Evolutionary conservation across 2,329 filamentous ascomycete genomes (phyloP).

Genomic region (Raffaelea deltoideospora): DNA sequence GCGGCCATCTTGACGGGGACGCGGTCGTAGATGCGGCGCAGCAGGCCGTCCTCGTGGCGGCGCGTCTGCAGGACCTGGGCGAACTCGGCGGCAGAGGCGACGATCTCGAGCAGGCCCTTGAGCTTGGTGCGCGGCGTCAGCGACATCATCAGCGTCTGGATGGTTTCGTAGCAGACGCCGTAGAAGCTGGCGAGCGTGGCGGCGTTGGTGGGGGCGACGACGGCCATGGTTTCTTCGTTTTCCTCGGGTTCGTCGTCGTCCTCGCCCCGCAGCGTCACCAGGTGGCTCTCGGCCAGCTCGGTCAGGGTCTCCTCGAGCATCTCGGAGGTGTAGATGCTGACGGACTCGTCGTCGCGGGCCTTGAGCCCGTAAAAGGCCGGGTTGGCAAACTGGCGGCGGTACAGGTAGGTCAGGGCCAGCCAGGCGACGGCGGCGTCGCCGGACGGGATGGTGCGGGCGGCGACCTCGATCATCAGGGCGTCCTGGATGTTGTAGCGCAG

Average conservation of each 20-base stretch:
- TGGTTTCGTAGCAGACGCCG: constrained; percentile 97
- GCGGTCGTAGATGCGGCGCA: constrained; percentile 86
- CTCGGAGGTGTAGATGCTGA: constrained; percentile 91
- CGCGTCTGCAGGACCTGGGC: constrained; percentile 79
- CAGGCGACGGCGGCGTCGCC: constrained; percentile 96
- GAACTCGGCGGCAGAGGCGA: constrained; percentile 93
- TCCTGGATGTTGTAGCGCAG: constrained; percentile 85
- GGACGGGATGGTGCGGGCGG: constrained; percentile 86
- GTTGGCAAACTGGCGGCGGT: constrained; percentile 84
- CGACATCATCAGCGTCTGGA: constrained; percentile 95
- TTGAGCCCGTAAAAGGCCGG: constrained; percentile 90
- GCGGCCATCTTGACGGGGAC: constrained; percentile 83
- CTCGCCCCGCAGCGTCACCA: constrained; percentile 85
- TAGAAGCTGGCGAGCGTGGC: constrained; percentile 99
- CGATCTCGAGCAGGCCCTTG: constrained; percentile 92
- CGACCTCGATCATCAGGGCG: constrained; percentile 93
- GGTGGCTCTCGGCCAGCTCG: constrained; percentile 74
- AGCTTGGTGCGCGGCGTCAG: constrained; percentile 80
- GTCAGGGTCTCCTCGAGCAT: constrained; percentile 85
- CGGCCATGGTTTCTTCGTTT: constrained; percentile 52
- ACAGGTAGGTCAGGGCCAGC: constrained; percentile 98
- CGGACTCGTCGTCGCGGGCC: constrained; percentile 75
- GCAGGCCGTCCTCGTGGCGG: constrained; percentile 74
- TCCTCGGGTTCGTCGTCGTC: constrained; percentile 84
- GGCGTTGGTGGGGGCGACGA: constrained; percentile 76